Evolutionary conservation across 176 grass and related monocot species (phyloP).

Genomic region (Phoenix dactylifera): DNA sequence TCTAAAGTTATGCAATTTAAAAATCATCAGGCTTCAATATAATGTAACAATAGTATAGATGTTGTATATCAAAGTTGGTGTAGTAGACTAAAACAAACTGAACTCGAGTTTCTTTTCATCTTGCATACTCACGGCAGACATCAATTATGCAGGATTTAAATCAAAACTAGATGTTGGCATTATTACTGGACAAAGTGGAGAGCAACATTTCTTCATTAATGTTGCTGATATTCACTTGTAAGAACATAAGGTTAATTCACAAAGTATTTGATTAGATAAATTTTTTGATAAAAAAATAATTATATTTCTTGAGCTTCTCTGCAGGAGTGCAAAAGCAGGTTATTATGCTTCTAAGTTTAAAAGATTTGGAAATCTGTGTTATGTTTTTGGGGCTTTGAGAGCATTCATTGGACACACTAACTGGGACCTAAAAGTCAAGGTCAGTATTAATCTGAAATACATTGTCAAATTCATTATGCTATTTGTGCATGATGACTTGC

Average conservation of each 20-base stretch:
- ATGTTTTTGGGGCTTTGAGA: conserved; percentile 79
- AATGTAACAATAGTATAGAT: too few species aligned
- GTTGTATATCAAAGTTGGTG: too few species aligned
- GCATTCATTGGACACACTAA: conserved; percentile 75
- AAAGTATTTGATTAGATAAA: neutral
- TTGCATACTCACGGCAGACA: conserved; percentile 17
- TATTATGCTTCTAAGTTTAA: conserved; percentile 93
- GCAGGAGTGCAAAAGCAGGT: conserved; percentile 91
- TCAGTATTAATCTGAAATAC: conserved; percentile 1
- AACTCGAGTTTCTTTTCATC: conserved; percentile 2
- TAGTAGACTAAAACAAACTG: too few species aligned
- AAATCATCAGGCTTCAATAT: too few species aligned
- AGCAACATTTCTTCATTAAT: conserved; percentile 85
- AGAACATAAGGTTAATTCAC: conserved; percentile 6
- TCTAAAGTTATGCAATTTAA: too few species aligned
- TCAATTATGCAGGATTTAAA: conserved; percentile 47
- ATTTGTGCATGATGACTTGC: neutral
- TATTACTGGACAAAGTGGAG: conserved; percentile 43
- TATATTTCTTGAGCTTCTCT: conserved; percentile 9
- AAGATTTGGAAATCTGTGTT: conserved; percentile 87
- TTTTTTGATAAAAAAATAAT: neutral
- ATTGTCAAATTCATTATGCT: conserved; percentile 6
- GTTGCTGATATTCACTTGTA: conserved; percentile 96
- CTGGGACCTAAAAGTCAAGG: conserved; percentile 77
- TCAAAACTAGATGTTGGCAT: conserved; percentile 84